Base-by-base conservation (phyloP, 2,329 filamentous ascomycete genomes). In the Ascochyta fabae region DNA sequence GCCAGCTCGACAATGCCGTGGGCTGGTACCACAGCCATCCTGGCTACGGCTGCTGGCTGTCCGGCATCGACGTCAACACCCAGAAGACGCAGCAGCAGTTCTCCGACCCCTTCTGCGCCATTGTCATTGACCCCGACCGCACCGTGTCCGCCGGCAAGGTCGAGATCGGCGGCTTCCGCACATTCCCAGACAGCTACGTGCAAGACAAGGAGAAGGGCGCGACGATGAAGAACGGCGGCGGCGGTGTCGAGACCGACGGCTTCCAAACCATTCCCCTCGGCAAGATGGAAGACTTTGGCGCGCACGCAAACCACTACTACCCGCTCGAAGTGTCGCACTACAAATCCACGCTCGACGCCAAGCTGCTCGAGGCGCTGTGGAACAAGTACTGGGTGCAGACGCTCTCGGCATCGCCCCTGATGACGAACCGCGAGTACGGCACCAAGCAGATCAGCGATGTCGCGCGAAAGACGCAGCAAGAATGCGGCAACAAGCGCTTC, bases 361-460 rank as follows among this genome's bases (percentile, higher is more conserved):
- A 92, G 67, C 83, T 99, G 23, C 82, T 99, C 5, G 91, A 96
- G 70, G 84, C 92, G 47, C 82, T 99, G 27, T 98, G 95, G 95
- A 96, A 97, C 81, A 98, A 98, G 77, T 99, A 99, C 81, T 96
- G 92, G 95, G 93, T 97, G 31, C 91, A 96, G 71, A 99, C 95
- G 6, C 84, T 99, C 19, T 96, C 92, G 29, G 91, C 96, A 67
- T 95, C 88, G 66, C 93, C 94, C 22, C 84, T 97, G 4, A 88
- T 96, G 67, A 92, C 91, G 52, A 98, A 96, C 71, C 90, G 93
- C 60, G 94, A 97, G 66, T 99, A 93, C 72, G 89, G 88, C 48
- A 96, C 89, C 68, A 95, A 93, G 76, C 93, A 97, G 77, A 95
- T 99, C 78, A 81, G 88, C 44, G 95, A 99, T 75, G 81, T 98